Conservation (phyloP, 148 eudicot species). For the Selenicereus undatus region DNA sequence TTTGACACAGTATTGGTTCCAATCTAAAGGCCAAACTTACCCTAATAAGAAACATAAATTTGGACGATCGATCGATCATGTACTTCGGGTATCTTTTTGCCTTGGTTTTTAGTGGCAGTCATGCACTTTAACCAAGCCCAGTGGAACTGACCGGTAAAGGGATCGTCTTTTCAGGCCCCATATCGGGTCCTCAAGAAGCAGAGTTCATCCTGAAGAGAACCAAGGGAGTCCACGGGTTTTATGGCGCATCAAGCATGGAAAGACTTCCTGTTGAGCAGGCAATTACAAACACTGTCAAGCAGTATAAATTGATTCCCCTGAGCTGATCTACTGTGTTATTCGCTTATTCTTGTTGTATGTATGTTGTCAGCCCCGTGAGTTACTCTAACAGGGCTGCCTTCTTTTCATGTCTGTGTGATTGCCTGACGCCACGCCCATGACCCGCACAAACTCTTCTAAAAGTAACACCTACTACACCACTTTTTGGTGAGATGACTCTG, state of each 20-base stretch:
- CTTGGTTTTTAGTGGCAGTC: neutral
- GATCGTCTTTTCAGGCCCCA: conserved; percentile 59
- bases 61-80: neutral
- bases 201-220: conserved; percentile 87
- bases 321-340: conserved; percentile 19
- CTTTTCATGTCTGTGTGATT: too few relatives aligned
- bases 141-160: neutral
- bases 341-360: neutral
- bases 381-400: too few relatives aligned
- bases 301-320: conserved; percentile 68
- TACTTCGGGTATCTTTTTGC: neutral
- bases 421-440: too few relatives aligned
- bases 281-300: conserved; percentile 64
- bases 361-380: too few relatives aligned
- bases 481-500: too few relatives aligned
- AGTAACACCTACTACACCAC: too few relatives aligned
- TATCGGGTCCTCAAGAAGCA: conserved; percentile 84
- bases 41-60: neutral
- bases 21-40: neutral
- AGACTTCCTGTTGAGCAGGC: conserved; percentile 98
- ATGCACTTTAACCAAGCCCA: neutral
- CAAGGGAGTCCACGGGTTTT: conserved; percentile 86
- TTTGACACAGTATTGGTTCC: neutral
- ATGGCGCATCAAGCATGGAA: conserved; percentile 98
- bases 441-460: too few relatives aligned